These are phyloP conservation scores for Pseudisothecium myosuroides DNA, from an alignment of 225 moss, liverwort and hornwort species.

Conservation along the genomic window DNA sequence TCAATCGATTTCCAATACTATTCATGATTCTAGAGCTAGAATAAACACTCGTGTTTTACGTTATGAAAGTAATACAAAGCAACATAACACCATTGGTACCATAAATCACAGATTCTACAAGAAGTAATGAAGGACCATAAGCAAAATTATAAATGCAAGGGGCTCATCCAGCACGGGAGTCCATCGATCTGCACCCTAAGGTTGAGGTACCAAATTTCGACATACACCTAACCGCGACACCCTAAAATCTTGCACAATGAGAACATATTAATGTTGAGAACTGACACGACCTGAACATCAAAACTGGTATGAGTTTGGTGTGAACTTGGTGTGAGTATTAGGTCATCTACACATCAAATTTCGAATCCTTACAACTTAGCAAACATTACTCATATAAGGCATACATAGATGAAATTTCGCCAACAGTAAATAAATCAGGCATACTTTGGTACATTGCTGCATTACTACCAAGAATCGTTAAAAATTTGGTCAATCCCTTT, in stretches of 20 bases:
- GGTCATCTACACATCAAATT: background rate
- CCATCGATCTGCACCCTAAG: background rate
- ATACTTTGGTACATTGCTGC: background rate
- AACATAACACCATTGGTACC: background rate
- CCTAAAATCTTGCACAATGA: background rate
- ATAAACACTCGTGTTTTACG: background rate
- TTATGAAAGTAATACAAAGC: background rate
- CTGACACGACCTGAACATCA: background rate
- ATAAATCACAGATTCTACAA: background rate
- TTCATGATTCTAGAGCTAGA: background rate
- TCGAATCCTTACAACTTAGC: background rate
- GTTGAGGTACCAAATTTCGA: background rate
- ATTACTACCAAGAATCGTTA: background rate
- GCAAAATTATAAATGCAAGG: background rate
- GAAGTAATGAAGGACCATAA: background rate
- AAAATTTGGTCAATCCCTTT: background rate
- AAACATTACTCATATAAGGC: background rate
- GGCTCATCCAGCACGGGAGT: background rate
- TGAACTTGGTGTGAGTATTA: background rate
- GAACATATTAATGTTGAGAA: background rate
- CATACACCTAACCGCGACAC: background rate
- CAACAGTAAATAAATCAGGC: background rate
- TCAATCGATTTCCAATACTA: background rate
- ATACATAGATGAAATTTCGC: too few relatives aligned
- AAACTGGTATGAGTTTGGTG: background rate